phyloP scores from a whole-genome alignment of 495 filamentous ascomycete genomes.

The Xylaria nigripes region DNA sequence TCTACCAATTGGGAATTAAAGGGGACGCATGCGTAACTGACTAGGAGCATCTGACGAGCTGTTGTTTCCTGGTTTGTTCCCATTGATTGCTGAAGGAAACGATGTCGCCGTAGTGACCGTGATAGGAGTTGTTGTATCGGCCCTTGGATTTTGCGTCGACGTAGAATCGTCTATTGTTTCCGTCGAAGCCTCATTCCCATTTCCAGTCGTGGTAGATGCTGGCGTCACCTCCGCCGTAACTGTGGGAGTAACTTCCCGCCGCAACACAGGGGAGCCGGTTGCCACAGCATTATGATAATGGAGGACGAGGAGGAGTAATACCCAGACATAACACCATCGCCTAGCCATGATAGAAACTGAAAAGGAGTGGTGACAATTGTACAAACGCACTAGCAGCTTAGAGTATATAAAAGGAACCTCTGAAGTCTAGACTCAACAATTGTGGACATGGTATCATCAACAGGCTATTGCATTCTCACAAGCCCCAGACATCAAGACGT shows the following conservation, averaged over 20 bases:
- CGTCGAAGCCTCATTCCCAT: conserved; percentile 9
- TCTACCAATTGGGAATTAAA: background rate
- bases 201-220: conserved; percentile 13
- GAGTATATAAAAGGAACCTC: background rate
- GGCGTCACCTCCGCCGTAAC: conserved; percentile 14
- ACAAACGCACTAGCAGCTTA: conserved; percentile 3
- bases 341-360: conserved; percentile 7
- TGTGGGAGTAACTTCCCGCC: conserved; percentile 22
- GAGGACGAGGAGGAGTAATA: conserved; percentile 26
- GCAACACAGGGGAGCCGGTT: conserved; percentile 6
- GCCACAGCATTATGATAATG: conserved; percentile 14
- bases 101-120: conserved; percentile 11
- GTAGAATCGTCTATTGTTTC: background rate
- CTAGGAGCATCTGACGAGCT: background rate
- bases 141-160: background rate
- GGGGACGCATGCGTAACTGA: conserved; percentile 4
- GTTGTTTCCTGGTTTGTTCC: conserved; percentile 21
- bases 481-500: background rate
- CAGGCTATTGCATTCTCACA: background rate
- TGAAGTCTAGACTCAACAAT: background rate
- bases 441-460: background rate
- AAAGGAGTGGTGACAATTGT: background rate
- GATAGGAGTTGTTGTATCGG: background rate
- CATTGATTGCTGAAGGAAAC: conserved; percentile 23
- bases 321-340: conserved; percentile 14